Conservation (phyloP, 495 filamentous ascomycete genomes). For the Neurospora discreta region DNA sequence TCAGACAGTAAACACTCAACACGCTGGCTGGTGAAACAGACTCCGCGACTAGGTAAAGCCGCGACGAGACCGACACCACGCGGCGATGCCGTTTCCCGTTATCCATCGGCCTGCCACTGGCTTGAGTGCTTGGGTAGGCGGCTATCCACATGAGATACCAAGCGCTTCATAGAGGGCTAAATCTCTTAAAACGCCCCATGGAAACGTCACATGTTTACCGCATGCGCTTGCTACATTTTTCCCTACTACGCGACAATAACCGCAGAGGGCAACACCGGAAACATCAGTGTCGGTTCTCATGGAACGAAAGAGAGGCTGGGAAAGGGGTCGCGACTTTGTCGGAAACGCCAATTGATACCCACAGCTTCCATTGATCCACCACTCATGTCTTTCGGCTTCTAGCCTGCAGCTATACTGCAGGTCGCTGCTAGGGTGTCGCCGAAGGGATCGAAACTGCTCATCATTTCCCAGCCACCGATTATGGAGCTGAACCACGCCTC, state of each 20-base stretch:
- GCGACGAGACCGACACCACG: background rate
- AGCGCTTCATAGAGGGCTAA: background rate
- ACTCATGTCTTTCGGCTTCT: constrained; percentile 3
- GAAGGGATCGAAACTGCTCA: background rate
- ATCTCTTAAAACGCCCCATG: background rate
- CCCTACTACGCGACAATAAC: background rate
- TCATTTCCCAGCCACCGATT: constrained; percentile 7
- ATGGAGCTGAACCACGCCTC: background rate
- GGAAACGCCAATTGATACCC: constrained; percentile 13
- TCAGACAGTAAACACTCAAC: background rate
- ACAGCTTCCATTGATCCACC: constrained; percentile 11
- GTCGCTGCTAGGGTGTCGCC: constrained; percentile 12
- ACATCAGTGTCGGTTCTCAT: background rate
- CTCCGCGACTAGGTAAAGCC: background rate
- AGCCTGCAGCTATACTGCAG: constrained; percentile 12
- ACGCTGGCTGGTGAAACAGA: background rate
- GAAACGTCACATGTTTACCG: background rate
- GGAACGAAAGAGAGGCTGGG: constrained; percentile 16
- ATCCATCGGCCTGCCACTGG: background rate
- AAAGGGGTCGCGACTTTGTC: background rate
- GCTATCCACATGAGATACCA: background rate
- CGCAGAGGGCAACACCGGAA: constrained; percentile 7
- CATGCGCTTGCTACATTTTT: background rate
- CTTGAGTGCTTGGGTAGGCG: background rate
- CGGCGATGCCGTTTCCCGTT: background rate